Percentiles rank a stretch among this genome's conserved stretches.
These are phyloP conservation scores for Solanum medicagineum DNA, from an alignment of 257 asterid species.

Conservation along the genomic window DNA sequence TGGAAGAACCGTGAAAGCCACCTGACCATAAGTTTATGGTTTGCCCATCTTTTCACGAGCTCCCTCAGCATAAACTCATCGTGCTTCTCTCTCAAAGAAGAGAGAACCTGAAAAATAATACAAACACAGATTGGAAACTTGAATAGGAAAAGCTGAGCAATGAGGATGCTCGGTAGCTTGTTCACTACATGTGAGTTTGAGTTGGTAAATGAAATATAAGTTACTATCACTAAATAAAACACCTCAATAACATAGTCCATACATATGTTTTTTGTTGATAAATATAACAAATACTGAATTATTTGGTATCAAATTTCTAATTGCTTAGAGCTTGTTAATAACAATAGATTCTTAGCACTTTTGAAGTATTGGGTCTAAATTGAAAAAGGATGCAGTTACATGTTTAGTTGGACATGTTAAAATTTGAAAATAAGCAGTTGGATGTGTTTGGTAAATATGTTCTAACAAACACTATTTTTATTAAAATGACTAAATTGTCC, in stretches of 20 bases:
- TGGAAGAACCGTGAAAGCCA: slow-evolving; percentile 49
- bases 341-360: not conserved
- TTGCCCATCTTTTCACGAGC: slow-evolving; percentile 36
- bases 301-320: not conserved
- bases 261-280: not conserved
- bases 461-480: not conserved
- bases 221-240: not conserved
- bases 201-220: not conserved
- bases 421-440: not conserved
- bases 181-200: not conserved
- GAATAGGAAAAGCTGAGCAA: not conserved
- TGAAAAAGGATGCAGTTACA: not conserved
- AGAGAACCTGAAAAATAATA: slow-evolving; percentile 23
- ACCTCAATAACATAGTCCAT: not conserved
- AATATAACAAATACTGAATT: not conserved
- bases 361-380: not conserved
- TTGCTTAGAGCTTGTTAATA: not conserved
- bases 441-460: not conserved
- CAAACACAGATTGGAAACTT: not conserved
- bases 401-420: not conserved
- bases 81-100: slow-evolving; percentile 34
- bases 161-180: not conserved
- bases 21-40: slow-evolving; percentile 40
- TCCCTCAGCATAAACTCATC: slow-evolving; percentile 45
- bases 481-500: not conserved